Conservation (phyloP, 129 eudicot genomes). For the Tagetes patula region DNA sequence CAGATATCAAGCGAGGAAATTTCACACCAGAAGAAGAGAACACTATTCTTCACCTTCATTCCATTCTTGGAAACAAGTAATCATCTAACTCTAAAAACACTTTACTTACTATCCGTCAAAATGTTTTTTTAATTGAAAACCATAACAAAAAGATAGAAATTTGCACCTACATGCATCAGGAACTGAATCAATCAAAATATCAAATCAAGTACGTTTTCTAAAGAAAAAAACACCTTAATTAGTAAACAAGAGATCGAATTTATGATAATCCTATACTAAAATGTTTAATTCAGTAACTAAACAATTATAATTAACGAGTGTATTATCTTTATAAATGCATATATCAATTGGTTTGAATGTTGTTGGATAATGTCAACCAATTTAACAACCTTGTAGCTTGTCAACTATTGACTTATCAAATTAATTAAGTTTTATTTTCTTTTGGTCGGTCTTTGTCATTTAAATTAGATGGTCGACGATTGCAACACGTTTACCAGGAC, state of each 20-base stretch:
- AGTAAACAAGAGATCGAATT: not conserved
- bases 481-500: constrained; percentile 45
- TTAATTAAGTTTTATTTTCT: not conserved
- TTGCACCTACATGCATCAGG: too few species aligned
- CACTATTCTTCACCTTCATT: constrained; percentile 44
- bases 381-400: not conserved
- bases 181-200: too few species aligned
- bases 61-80: constrained; percentile 56
- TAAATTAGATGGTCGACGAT: constrained; percentile 48
- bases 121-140: not conserved
- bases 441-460: not conserved
- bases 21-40: constrained; percentile 51
- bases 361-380: constrained; percentile 2
- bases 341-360: not conserved
- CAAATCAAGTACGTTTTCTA: not conserved
- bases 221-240: too few species aligned
- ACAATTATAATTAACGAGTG: too few species aligned
- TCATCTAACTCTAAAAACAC: not conserved
- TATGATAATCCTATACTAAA: not conserved
- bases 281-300: too few species aligned
- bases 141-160: too few species aligned
- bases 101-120: not conserved
- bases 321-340: not conserved
- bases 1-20: constrained; percentile 52
- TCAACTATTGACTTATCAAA: not conserved